Base-by-base conservation (phyloP, 2,329 filamentous ascomycete species). In the Hyphodiscus sp. region DNA sequence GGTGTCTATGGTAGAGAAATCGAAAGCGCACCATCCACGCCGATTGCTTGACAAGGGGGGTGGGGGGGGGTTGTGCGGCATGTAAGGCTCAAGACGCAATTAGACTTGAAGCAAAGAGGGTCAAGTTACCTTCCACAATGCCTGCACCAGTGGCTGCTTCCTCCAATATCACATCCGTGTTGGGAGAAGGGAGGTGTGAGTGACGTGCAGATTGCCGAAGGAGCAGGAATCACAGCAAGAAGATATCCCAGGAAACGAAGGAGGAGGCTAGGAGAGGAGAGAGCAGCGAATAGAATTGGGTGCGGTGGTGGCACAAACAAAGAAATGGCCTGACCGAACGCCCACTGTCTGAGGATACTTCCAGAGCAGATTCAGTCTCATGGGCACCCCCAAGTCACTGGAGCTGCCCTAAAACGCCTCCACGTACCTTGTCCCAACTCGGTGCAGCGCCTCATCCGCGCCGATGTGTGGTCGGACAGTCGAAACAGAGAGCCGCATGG, bases 71-170 rank as follows among this genome's bases (percentile, higher is more conserved):
- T 45, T 30, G 33, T 38, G 33, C 2, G 13, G 33, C 33, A 13
- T 43, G 29, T 46, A 29, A 38, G 43, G 42, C 44, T 16, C 29
- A 55, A 47, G 49, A 57, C 41, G 47, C 49, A 57, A 51, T 49
- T 53, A 58, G 51, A 53, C 54, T 46, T 8, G 23, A 54, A 18
- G 46, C 16, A 54, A 49, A 48, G 48, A 44, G 52, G 20, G 44
- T 41, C 26, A 30, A 61, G 57, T 52, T 61, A 67, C 63, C 64
- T 67, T 29, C 61, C 61, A 61, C 65, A 67, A 67, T 67, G 65
- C 66, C 64, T 64, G 66, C 64, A 67, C 64, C 59, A 62, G 58
- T 63, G 58, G 59, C 61, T 65, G 50, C 61, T 61, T 59, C 59
- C 59, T 56, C 33, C 11, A 13, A 38, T 38, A 38, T 38, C 33